Conservation (phyloP, 495 filamentous ascomycete species). For the Wilcoxina mikolae region DNA sequence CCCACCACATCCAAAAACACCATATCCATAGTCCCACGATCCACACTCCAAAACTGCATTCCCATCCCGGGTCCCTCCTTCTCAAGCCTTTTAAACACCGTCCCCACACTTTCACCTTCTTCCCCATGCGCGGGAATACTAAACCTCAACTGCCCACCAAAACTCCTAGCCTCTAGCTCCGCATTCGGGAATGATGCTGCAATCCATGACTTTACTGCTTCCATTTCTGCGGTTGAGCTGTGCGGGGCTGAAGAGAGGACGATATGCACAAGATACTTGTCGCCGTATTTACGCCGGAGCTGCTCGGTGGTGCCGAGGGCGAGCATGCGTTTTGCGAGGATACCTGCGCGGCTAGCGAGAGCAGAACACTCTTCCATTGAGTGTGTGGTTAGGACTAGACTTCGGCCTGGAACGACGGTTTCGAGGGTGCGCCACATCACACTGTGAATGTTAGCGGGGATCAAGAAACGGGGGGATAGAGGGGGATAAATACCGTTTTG, state of each 20-base stretch:
- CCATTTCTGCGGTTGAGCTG: slow-evolving; percentile 51
- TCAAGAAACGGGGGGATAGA: background rate
- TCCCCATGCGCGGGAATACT: slow-evolving; percentile 41
- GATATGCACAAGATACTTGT: slow-evolving; percentile 51
- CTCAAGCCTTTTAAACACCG: slow-evolving; percentile 55
- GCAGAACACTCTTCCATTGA: slow-evolving; percentile 70
- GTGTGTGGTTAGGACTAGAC: slow-evolving; percentile 60
- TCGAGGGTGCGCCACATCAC: slow-evolving; percentile 60
- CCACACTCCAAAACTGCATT: slow-evolving; percentile 48
- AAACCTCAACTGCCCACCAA: slow-evolving; percentile 71
- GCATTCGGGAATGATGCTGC: slow-evolving; percentile 40
- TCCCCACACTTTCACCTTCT: slow-evolving; percentile 32
- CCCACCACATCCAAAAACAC: slow-evolving; percentile 73
- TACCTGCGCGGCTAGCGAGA: slow-evolving; percentile 52
- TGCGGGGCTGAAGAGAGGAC: slow-evolving; percentile 60
- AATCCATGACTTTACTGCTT: slow-evolving; percentile 48
- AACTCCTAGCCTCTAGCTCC: slow-evolving; percentile 53
- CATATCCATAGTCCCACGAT: slow-evolving; percentile 44
- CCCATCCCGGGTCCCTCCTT: slow-evolving; percentile 48
- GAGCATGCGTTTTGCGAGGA: slow-evolving; percentile 56
- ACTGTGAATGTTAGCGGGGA: background rate
- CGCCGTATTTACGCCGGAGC: slow-evolving; percentile 45
- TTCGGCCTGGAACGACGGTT: slow-evolving; percentile 42
- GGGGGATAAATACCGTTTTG: slow-evolving; percentile 36
- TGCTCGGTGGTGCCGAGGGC: slow-evolving; percentile 50